These are phyloP conservation scores for Sungouiozyma ichnusensis DNA, from an alignment of 805 yeast genomes.

Conservation along the genomic window DNA sequence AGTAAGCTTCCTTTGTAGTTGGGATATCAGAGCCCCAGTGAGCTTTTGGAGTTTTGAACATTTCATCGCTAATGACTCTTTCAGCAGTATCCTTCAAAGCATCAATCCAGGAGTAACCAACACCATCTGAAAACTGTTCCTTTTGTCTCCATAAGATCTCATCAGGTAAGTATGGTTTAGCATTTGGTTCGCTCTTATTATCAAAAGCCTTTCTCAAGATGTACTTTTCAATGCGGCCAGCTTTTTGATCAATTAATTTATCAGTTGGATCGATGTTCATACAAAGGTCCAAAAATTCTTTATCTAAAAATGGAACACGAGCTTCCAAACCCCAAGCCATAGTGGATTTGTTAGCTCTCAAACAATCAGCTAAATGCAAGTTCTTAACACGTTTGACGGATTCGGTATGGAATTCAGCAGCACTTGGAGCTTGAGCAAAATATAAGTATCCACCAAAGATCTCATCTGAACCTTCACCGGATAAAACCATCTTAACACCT, in stretches of 20 bases:
- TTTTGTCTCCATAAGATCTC: slow-evolving; percentile 99
- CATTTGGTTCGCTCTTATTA: slow-evolving; percentile 69
- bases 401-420: slow-evolving; percentile 89
- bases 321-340: slow-evolving; percentile 99
- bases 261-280: slow-evolving; percentile 94
- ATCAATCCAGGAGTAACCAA: slow-evolving; percentile 99
- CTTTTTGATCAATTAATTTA: slow-evolving; percentile 64
- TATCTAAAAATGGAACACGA: slow-evolving; percentile 97
- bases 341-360: slow-evolving; percentile 98
- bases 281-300: slow-evolving; percentile 78
- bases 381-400: slow-evolving; percentile 93
- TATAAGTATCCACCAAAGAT: slow-evolving; percentile 97
- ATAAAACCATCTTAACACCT: slow-evolving; percentile 98
- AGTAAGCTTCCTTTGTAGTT: slow-evolving; percentile 96
- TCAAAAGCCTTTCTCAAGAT: slow-evolving; percentile 95
- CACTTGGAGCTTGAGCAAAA: slow-evolving; percentile 92
- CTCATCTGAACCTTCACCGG: slow-evolving; percentile 99
- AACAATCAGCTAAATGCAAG: slow-evolving; percentile 93
- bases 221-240: slow-evolving; percentile 87
- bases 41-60: slow-evolving; percentile 80
- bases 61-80: slow-evolving; percentile 75
- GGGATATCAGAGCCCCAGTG: slow-evolving; percentile 96
- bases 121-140: slow-evolving; percentile 99
- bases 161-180: slow-evolving; percentile 82
- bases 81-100: slow-evolving; percentile 94